phyloP scores from a whole-genome alignment of 805 yeast species.

The Lipomyces yamanashiensis region DNA sequence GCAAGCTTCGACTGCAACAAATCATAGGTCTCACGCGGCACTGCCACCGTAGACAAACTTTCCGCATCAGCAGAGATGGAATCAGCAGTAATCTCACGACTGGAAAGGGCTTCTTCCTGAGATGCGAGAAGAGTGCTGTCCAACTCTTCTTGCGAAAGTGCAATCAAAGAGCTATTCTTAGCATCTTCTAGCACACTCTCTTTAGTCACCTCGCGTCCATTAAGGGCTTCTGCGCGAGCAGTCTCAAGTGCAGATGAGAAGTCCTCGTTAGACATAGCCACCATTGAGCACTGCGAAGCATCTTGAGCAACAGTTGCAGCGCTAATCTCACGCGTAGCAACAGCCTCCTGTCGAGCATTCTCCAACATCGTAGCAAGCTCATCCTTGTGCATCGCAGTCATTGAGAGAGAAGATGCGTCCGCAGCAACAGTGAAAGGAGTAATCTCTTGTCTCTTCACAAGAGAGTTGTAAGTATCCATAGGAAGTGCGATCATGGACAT shows the following conservation, averaged over 20 bases:
- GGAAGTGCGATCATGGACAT: constrained; percentile 15
- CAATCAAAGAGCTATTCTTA: background rate
- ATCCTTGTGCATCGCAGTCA: constrained; percentile 32
- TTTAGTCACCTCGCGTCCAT: background rate
- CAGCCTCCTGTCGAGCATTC: constrained; percentile 31
- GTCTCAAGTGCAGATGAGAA: background rate
- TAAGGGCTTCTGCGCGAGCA: background rate
- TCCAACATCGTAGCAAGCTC: constrained; percentile 35
- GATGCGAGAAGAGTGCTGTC: background rate
- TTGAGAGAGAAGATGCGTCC: constrained; percentile 16
- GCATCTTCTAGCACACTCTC: constrained; percentile 1
- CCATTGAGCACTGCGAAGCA: constrained; percentile 10
- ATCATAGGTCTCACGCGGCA: constrained; percentile 38
- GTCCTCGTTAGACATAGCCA: constrained; percentile 3
- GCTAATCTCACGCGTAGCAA: constrained; percentile 6
- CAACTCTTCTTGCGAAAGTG: constrained; percentile 7
- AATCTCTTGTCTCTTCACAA: background rate
- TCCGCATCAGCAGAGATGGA: constrained; percentile 12
- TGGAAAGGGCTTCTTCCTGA: background rate
- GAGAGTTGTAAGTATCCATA: background rate
- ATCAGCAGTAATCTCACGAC: constrained; percentile 8
- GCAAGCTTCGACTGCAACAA: background rate
- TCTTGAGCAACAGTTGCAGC: constrained; percentile 5
- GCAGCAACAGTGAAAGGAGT: constrained; percentile 9
- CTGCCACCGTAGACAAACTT: constrained; percentile 15